Conservation (phyloP, 169 alveolate species). For the Neospora caninum region DNA sequence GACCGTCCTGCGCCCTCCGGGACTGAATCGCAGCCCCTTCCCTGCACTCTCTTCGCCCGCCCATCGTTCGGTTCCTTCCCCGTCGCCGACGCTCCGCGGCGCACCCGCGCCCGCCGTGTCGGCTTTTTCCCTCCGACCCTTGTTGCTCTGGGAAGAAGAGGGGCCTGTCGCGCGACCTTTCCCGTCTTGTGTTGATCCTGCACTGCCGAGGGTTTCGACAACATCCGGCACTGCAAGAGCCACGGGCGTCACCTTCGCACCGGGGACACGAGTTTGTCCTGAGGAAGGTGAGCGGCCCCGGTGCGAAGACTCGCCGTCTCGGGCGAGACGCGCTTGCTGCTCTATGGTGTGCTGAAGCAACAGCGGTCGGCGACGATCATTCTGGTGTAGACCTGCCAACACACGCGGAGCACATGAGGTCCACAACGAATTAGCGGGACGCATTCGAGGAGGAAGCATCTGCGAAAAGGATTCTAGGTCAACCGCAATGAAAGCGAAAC, state of each 20-base stretch:
- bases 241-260: neutral
- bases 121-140: neutral
- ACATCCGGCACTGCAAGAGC: too few species aligned
- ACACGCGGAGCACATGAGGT: neutral
- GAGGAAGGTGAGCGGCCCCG: neutral
- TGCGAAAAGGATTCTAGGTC: too few species aligned
- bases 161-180: neutral
- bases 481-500: too few species aligned
- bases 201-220: neutral
- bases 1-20: neutral
- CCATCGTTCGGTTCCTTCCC: neutral
- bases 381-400: conserved; percentile 37
- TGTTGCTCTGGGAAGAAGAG: neutral
- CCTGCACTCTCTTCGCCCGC: neutral
- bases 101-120: neutral
- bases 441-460: too few species aligned
- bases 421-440: too few species aligned
- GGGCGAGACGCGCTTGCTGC: neutral
- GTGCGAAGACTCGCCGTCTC: neutral
- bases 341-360: conserved; percentile 21
- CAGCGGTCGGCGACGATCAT: conserved; percentile 26
- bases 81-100: too few species aligned
- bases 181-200: neutral
- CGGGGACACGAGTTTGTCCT: neutral
- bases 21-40: neutral